These are phyloP conservation scores for Babesia sp. DNA, from an alignment of 169 alveolate genomes.

Conservation along the genomic window DNA sequence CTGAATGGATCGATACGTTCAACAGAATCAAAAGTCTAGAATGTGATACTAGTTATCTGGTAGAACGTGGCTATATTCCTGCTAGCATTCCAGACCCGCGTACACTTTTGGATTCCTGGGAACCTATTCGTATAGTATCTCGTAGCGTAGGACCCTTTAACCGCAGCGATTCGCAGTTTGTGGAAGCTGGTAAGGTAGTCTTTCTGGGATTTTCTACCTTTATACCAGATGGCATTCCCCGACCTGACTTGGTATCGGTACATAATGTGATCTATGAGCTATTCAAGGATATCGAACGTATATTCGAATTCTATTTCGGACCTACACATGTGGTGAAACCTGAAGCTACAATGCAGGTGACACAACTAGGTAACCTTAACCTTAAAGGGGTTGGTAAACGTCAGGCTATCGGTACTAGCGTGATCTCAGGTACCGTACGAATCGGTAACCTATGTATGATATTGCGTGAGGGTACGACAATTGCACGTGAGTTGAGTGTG, in stretches of 20 bases:
- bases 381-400: slow-evolving; percentile 68
- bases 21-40: slow-evolving; percentile 35
- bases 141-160: slow-evolving; percentile 84
- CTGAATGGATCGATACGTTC: slow-evolving; percentile 74
- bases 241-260: slow-evolving; percentile 67
- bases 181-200: slow-evolving; percentile 49
- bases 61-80: slow-evolving; percentile 36
- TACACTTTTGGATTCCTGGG: slow-evolving; percentile 56
- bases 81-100: neutral
- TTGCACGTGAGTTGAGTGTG: slow-evolving; percentile 53
- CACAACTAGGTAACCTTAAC: slow-evolving; percentile 67
- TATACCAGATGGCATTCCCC: slow-evolving; percentile 25
- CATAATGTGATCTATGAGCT: slow-evolving; percentile 87
- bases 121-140: slow-evolving; percentile 74
- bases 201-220: slow-evolving; percentile 41
- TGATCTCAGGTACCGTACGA: slow-evolving; percentile 66
- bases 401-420: slow-evolving; percentile 71
- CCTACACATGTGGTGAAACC: slow-evolving; percentile 60
- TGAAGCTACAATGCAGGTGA: slow-evolving; percentile 71
- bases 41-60: slow-evolving; percentile 46
- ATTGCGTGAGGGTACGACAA: slow-evolving; percentile 49
- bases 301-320: slow-evolving; percentile 64
- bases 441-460: slow-evolving; percentile 44
- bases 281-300: slow-evolving; percentile 78
- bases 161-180: slow-evolving; percentile 77